These are phyloP conservation scores for Lachnellula arida DNA, from an alignment of 2,329 filamentous ascomycete genomes.

Conservation along the genomic window DNA sequence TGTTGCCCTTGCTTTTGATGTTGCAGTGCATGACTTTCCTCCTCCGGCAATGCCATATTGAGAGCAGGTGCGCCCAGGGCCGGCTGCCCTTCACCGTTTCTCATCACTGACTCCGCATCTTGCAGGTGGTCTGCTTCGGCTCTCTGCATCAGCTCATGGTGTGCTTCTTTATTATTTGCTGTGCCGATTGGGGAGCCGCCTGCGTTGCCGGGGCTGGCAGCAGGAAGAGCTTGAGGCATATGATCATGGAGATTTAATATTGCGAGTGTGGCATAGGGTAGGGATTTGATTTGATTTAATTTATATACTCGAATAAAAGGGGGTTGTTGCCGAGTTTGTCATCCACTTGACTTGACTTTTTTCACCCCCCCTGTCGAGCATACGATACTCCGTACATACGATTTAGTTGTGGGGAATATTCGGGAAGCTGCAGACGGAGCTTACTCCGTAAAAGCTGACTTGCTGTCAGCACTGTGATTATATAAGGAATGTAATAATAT, in stretches of 20 bases:
- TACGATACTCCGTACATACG: no score
- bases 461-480: no score
- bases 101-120: background rate
- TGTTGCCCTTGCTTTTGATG: background rate
- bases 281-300: no score
- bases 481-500: no score
- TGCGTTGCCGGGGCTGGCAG: constrained; percentile 15
- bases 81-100: background rate
- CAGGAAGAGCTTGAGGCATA: constrained; percentile 20
- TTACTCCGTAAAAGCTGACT: no score
- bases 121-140: constrained; percentile 2
- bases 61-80: background rate
- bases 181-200: constrained; percentile 6
- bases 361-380: no score
- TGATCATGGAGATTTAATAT: background rate
- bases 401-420: no score
- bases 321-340: no score
- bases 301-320: no score
- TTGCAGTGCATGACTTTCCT: background rate
- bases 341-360: no score
- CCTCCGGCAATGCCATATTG: background rate
- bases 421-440: no score
- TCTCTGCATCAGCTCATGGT: constrained; percentile 8
- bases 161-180: constrained; percentile 5
- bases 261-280: no score